Conservation (phyloP, 371 early-diverging fungal genomes). For the Rhizomucor miehei region DNA sequence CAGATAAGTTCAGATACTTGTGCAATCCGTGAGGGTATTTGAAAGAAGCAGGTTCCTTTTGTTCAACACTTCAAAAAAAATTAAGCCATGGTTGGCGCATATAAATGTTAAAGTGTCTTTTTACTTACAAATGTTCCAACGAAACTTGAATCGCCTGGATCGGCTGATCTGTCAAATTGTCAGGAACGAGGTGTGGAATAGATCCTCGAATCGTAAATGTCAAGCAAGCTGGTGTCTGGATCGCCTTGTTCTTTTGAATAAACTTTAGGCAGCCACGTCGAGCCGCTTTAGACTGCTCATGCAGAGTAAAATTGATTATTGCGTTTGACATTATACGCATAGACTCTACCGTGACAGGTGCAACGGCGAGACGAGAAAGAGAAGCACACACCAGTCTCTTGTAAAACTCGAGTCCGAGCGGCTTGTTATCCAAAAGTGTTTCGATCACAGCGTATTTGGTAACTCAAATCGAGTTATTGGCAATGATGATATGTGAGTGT, state of each 20-base stretch:
- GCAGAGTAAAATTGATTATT: background rate
- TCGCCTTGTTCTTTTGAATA: constrained; percentile 27
- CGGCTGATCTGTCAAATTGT: constrained; percentile 50
- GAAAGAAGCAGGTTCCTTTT: constrained; percentile 43
- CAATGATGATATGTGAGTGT: no score
- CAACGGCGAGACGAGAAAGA: no score
- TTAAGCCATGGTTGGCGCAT: background rate
- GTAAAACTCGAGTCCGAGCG: no score
- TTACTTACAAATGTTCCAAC: constrained; percentile 60
- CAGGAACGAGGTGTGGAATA: constrained; percentile 73
- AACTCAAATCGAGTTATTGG: no score
- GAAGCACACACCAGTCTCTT: no score
- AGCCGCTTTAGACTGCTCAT: background rate
- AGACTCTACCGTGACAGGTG: no score
- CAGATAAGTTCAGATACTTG: constrained; percentile 53
- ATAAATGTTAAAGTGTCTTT: background rate
- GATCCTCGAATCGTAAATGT: constrained; percentile 70
- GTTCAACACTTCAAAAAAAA: constrained; percentile 31
- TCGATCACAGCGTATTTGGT: no score
- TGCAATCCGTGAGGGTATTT: constrained; percentile 54
- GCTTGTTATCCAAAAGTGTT: no score
- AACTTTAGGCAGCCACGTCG: constrained; percentile 44
- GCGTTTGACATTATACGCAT: background rate
- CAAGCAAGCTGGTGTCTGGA: constrained; percentile 70
- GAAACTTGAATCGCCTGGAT: constrained; percentile 48